phyloP scores from a whole-genome alignment of 208 protist genomes.

The Trypanosomatidae sp. region DNA sequence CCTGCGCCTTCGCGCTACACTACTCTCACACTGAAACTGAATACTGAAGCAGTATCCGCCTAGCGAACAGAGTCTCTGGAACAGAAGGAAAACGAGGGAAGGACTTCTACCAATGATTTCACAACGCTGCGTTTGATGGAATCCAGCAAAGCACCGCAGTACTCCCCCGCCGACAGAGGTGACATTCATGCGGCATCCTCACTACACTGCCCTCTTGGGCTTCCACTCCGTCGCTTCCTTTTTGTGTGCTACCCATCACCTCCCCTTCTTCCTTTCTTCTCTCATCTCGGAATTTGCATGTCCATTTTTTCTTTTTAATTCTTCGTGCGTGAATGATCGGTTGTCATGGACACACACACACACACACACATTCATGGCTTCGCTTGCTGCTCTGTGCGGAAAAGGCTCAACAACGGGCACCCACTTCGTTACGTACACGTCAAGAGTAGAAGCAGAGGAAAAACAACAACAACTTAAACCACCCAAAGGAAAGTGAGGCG shows the following conservation, averaged over 20 bases:
- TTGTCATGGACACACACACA: not conserved
- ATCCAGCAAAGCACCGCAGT: not conserved
- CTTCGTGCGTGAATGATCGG: not conserved
- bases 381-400: not conserved
- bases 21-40: not conserved
- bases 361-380: not conserved
- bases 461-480: not conserved
- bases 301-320: not conserved
- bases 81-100: not conserved
- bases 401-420: not conserved
- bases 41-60: too few species aligned
- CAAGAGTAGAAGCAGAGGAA: not conserved
- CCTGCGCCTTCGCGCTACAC: not conserved
- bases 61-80: not conserved
- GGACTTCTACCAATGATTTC: too few species aligned
- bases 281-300: not conserved
- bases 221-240: not conserved
- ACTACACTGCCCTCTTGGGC: slow-evolving; percentile 6
- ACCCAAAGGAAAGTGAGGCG: not conserved
- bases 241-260: not conserved
- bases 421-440: not conserved
- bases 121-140: not conserved
- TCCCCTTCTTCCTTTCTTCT: slow-evolving; percentile 1
- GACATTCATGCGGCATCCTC: not conserved
- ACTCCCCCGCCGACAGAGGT: not conserved